These are phyloP conservation scores for Fistulinella prunicolor DNA, from an alignment of 768 basidiomycete species.

Conservation along the genomic window DNA sequence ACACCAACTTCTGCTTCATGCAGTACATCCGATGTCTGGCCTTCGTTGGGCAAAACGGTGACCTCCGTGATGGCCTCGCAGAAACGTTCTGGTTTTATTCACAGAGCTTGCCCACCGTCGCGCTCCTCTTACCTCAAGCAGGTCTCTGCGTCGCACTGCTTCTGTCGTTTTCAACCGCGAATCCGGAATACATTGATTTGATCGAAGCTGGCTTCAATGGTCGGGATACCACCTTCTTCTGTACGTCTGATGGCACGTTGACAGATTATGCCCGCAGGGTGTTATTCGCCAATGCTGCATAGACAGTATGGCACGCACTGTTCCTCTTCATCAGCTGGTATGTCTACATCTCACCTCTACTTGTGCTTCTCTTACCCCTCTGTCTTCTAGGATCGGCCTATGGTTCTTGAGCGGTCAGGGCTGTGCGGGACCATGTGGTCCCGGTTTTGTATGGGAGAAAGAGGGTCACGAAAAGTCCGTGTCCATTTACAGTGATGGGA, in stretches of 20 bases:
- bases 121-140: too few relatives aligned
- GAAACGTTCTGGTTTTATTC: too few relatives aligned
- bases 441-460: slow-evolving; percentile 83
- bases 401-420: slow-evolving; percentile 76
- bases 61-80: slow-evolving; percentile 55
- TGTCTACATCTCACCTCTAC: background rate
- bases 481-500: too few relatives aligned
- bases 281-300: too few relatives aligned
- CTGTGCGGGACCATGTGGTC: slow-evolving; percentile 82
- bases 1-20: too few relatives aligned
- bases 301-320: slow-evolving; percentile 69
- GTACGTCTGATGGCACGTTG: slow-evolving; percentile 56
- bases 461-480: too few relatives aligned
- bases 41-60: slow-evolving; percentile 50
- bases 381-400: too few relatives aligned
- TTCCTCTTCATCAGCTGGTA: slow-evolving; percentile 72
- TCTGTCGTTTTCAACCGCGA: too few relatives aligned
- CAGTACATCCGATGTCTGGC: slow-evolving; percentile 70
- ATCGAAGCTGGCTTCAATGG: too few relatives aligned
- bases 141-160: too few relatives aligned
- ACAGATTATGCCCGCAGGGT: slow-evolving; percentile 76
- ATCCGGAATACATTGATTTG: too few relatives aligned
- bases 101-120: too few relatives aligned
- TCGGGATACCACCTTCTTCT: slow-evolving; percentile 81
- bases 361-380: background rate